phyloP scores from a whole-genome alignment of 306 rosid genomes.

The Vigna hirtella region DNA sequence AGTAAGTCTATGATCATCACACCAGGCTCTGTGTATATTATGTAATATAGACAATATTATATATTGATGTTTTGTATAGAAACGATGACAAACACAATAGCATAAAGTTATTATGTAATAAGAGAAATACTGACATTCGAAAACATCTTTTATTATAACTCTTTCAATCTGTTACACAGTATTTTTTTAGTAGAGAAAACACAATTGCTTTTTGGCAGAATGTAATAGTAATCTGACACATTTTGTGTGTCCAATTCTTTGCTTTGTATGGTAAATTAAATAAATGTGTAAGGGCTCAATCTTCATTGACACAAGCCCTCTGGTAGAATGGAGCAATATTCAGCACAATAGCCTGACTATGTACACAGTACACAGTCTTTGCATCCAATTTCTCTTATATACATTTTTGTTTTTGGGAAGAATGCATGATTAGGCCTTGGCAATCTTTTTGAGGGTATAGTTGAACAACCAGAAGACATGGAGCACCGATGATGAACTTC shows the following conservation, averaged over 20 bases:
- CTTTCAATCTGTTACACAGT: conserved; percentile 44
- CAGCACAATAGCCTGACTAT: conserved; percentile 48
- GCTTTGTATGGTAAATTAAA: conserved; percentile 3
- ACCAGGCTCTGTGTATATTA: no score
- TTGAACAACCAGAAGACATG: conserved; percentile 35
- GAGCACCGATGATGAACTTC: conserved; percentile 28
- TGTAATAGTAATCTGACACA: conserved; percentile 36
- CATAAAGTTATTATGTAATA: neutral
- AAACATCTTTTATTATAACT: conserved; percentile 39
- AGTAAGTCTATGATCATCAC: no score
- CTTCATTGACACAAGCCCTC: conserved; percentile 46
- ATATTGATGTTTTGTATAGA: neutral
- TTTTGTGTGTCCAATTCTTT: conserved; percentile 27
- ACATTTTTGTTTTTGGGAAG: conserved; percentile 43
- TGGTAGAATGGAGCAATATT: conserved; percentile 47
- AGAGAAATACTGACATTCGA: neutral
- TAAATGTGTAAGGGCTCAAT: conserved; percentile 43
- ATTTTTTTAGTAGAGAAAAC: conserved; percentile 14
- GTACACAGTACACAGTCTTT: conserved; percentile 52
- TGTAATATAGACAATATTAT: no score
- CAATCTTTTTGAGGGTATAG: conserved; percentile 37
- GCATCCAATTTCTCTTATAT: conserved; percentile 55
- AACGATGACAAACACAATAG: neutral
- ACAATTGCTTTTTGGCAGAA: conserved; percentile 31
- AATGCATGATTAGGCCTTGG: conserved; percentile 36